These are phyloP conservation scores for Pilobolus umbonatus DNA, from an alignment of 192 early-diverging fungal genomes.

Conservation along the genomic window DNA sequence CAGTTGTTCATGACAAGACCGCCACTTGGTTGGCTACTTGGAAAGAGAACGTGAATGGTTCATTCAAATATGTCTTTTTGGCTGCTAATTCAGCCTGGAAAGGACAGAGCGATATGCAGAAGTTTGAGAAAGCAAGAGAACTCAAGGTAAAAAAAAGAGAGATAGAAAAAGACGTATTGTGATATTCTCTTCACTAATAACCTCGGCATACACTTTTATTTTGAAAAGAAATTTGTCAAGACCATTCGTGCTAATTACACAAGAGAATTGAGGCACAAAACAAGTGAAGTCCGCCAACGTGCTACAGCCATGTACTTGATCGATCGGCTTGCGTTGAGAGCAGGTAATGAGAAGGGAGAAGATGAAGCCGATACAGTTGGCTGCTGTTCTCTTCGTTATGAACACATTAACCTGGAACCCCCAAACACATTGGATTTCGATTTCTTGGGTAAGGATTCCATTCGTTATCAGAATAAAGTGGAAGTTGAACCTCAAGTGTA, in stretches of 20 bases:
- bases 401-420: constrained; percentile 81
- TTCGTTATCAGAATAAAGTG: constrained; percentile 85
- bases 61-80: constrained; percentile 92
- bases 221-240: constrained; percentile 57
- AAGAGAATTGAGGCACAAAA: constrained; percentile 70
- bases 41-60: constrained; percentile 97
- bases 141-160: constrained; percentile 40
- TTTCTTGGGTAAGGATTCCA: constrained; percentile 98
- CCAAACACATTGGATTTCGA: constrained; percentile 89
- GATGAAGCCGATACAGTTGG: constrained; percentile 99
- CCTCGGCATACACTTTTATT: not conserved
- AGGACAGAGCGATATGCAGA: constrained; percentile 91
- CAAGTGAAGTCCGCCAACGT: constrained; percentile 80
- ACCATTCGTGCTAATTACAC: constrained; percentile 78
- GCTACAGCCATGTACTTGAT: constrained; percentile 96
- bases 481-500: constrained; percentile 85
- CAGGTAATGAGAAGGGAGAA: constrained; percentile 96
- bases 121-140: constrained; percentile 92
- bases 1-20: constrained; percentile 82
- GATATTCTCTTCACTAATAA: not conserved
- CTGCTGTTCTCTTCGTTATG: constrained; percentile 93
- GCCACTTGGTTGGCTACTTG: constrained; percentile 97
- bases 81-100: constrained; percentile 91
- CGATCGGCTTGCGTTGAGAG: constrained; percentile 89
- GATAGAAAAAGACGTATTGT: no score